phyloP scores from a whole-genome alignment of 805 yeast genomes.

The Candida multigemmis region DNA sequence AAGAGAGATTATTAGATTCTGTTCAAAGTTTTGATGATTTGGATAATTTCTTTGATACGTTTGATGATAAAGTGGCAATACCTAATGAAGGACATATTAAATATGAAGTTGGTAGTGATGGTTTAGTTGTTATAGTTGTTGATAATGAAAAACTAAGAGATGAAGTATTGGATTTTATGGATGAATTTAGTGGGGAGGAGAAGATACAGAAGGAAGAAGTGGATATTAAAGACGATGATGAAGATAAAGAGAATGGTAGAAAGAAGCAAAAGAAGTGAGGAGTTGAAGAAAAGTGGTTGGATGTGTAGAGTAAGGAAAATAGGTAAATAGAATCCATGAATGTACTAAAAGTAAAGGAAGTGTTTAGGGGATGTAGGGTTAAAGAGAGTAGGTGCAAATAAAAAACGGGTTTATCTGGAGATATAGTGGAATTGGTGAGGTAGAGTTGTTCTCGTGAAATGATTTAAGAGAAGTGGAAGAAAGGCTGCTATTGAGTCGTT shows the following conservation, averaged over 20 bases:
- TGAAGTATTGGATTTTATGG: constrained; percentile 34
- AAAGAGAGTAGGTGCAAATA: no score
- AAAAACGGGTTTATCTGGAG: no score
- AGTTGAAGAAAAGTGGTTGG: not conserved
- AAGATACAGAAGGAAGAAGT: constrained; percentile 2
- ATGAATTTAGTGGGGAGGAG: constrained; percentile 15
- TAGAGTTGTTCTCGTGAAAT: no score
- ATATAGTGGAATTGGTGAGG: no score
- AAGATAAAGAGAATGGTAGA: constrained; percentile 1
- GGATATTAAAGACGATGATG: constrained; percentile 2
- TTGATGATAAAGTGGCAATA: constrained; percentile 41
- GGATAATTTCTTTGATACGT: constrained; percentile 42
- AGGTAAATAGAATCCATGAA: no score
- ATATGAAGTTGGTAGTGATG: constrained; percentile 56
- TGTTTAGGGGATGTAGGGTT: no score
- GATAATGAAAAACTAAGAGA: constrained; percentile 28
- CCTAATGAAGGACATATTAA: constrained; percentile 48
- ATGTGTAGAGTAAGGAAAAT: no score
- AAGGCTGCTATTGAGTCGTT: no score
- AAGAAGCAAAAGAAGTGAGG: constrained; percentile 2
- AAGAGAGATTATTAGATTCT: constrained; percentile 36
- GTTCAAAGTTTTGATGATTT: constrained; percentile 39
- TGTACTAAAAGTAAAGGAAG: no score
- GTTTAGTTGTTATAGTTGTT: constrained; percentile 47
- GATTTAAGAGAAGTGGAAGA: no score